Evolutionary conservation across 2,329 filamentous ascomycete species (phyloP).

Genomic region (Pseudogymnoascus verrucosus): DNA sequence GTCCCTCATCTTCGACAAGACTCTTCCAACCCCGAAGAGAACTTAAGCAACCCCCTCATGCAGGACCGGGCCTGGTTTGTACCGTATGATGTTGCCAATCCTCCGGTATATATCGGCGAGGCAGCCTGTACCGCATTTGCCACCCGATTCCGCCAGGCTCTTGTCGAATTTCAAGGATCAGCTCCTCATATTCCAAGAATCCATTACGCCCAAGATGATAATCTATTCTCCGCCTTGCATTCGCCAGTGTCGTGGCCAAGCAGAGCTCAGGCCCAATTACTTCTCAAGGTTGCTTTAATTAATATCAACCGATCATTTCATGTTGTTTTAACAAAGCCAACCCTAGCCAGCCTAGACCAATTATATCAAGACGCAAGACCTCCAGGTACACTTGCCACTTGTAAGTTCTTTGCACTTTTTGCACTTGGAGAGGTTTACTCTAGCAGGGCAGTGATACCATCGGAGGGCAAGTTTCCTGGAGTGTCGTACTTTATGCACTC

Average conservation of each 20-base stretch:
- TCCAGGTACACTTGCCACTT: constrained; percentile 28
- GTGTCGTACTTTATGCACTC: constrained; percentile 36
- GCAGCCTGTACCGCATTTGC: constrained; percentile 32
- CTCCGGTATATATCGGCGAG: constrained; percentile 31
- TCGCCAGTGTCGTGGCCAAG: constrained; percentile 32
- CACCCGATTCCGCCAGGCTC: constrained; percentile 29
- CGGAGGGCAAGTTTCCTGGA: constrained; percentile 33
- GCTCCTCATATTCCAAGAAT: constrained; percentile 28
- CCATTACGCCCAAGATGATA: constrained; percentile 21
- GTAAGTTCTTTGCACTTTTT: constrained; percentile 38
- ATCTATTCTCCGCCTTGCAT: constrained; percentile 19
- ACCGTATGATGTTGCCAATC: constrained; percentile 24
- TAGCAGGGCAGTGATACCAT: constrained; percentile 27
- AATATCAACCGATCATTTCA: constrained; percentile 36
- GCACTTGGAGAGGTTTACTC: constrained; percentile 41
- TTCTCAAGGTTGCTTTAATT: constrained; percentile 34
- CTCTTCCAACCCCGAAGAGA: constrained; percentile 26
- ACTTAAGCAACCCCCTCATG: constrained; percentile 28
- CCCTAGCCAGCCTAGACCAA: constrained; percentile 32
- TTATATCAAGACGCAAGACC: constrained; percentile 30
- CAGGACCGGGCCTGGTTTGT: constrained; percentile 32
- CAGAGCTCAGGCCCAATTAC: constrained; percentile 30
- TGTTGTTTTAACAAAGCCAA: constrained; percentile 32
- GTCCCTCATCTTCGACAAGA: constrained; percentile 20
- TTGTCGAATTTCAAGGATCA: constrained; percentile 18